Evolutionary conservation across 148 eudicot species (phyloP), one percentile per base, ranked within the genome.

Genomic region (Vaccinium darrowii): DNA sequence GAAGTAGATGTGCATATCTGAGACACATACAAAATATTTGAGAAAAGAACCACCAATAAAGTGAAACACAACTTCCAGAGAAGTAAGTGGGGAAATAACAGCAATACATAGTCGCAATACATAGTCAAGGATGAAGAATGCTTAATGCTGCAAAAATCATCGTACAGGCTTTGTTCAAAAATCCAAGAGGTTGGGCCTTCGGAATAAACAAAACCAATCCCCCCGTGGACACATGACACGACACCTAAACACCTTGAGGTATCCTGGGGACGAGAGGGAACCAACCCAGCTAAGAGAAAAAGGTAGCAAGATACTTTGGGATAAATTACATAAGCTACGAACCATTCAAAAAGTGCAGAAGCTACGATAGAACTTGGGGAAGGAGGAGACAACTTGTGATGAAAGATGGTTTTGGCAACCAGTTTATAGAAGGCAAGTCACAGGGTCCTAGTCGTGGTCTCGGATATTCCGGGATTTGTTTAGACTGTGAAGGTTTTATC

Each of bases 1-100:
- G 98, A 90, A 95, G 94, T 88, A 97, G 87, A 90, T 97, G 99
- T 18, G 91, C 89, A 90, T 92, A 97, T 93, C 99, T 97, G 90
- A 79, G 88, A 90, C 71, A 84, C 10, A 81, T 33, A 49, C 39
- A 6, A 69, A 79, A 77, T 25, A 78, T 58, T 77, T 23, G n/a
- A 81, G 33, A 63, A 72, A 25, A 80, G 5, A 52, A 78, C 79
- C 12, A 51, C 54, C 16, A 51, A 72, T 57, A 53, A 78, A 62
- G 81, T 50, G 71, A 63, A 60, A 82, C 56, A 81, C n/a, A 21
- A 23, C 56, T 30, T 72, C 60, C 7, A 43, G 80, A 25, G 36
- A 79, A 57, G 52, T 27, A 36, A 58, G 23, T 23, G 5, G 65
- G 25, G 65, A 47, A 23, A 86, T 51, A 43, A 33, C 11, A 69